Evolutionary conservation across 2,329 filamentous ascomycete species (phyloP).

Genomic region (Fonsecaea multimorphosa): DNA sequence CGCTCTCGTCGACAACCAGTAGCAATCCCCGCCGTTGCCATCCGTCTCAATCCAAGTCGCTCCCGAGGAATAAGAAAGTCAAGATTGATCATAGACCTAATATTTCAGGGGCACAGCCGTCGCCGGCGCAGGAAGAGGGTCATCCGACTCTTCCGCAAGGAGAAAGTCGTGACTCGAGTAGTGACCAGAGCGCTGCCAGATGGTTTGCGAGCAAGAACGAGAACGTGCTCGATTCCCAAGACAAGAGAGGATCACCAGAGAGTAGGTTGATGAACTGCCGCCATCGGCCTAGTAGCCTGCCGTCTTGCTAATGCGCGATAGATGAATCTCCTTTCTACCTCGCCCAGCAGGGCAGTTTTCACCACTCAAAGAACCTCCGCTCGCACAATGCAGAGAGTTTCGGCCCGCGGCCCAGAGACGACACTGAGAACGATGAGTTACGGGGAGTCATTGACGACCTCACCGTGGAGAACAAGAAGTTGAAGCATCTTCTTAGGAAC

Average conservation of each 20-base stretch:
- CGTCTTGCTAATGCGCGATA: conserved; percentile 33
- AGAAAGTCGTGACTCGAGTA: conserved; percentile 32
- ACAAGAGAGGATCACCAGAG: conserved; percentile 21
- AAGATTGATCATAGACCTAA: conserved; percentile 25
- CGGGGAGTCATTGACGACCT: conserved; percentile 86
- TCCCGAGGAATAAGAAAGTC: conserved; percentile 31
- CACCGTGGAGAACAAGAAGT: conserved; percentile 79
- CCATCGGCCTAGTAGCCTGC: background rate
- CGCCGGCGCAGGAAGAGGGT: background rate
- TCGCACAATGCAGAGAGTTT: conserved; percentile 38
- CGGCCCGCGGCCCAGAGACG: conserved; percentile 41
- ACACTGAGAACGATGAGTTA: conserved; percentile 74
- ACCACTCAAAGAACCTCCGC: conserved; percentile 26
- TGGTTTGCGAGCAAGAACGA: conserved; percentile 39
- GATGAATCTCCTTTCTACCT: conserved; percentile 49
- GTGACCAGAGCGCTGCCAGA: conserved; percentile 36
- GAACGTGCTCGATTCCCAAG: conserved; percentile 23
- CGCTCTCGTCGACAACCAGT: conserved; percentile 22
- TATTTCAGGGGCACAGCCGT: conserved; percentile 1
- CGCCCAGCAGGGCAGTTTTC: conserved; percentile 34
- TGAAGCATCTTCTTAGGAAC: conserved; percentile 74
- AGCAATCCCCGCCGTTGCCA: conserved; percentile 24
- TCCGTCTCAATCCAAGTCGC: conserved; percentile 31
- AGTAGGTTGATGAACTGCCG: background rate
- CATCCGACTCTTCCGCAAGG: conserved; percentile 10